phyloP scores from a whole-genome alignment of 805 yeast species.

The Ogataea minuta region DNA sequence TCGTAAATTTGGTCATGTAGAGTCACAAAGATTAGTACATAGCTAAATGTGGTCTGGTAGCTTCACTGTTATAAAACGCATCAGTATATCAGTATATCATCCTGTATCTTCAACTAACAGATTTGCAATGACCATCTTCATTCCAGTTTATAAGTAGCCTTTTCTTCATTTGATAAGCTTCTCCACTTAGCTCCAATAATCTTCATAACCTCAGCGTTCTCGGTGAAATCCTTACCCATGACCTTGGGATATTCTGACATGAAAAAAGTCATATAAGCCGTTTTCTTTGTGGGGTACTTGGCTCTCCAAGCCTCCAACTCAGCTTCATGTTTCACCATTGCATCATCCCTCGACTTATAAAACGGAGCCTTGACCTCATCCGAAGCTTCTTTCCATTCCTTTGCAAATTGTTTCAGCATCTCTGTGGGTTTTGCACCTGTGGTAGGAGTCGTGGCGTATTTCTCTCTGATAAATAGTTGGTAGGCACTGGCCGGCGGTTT shows the following conservation, averaged over 20 bases:
- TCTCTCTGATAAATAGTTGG: neutral
- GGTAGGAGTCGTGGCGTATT: neutral
- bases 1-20: too few relatives aligned
- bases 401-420: slow-evolving; percentile 12
- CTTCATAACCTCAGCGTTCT: slow-evolving; percentile 20
- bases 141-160: slow-evolving; percentile 13
- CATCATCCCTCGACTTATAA: slow-evolving; percentile 3
- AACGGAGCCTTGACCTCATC: slow-evolving; percentile 18
- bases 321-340: slow-evolving; percentile 11
- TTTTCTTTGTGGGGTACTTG: slow-evolving; percentile 22
- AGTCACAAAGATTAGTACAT: too few relatives aligned
- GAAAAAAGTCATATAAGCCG: slow-evolving; percentile 26
- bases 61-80: too few relatives aligned
- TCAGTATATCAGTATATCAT: too few relatives aligned
- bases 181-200: slow-evolving; percentile 24
- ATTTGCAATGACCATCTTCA: neutral
- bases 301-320: slow-evolving; percentile 26
- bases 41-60: too few relatives aligned
- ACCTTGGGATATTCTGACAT: slow-evolving; percentile 16
- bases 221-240: slow-evolving; percentile 13
- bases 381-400: slow-evolving; percentile 24
- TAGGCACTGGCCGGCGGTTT: neutral
- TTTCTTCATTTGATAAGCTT: slow-evolving; percentile 22
- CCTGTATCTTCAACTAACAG: too few relatives aligned
- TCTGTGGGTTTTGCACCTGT: neutral